phyloP scores from a whole-genome alignment of 2,329 filamentous ascomycete genomes.

The Fusarium chlamydosporum region DNA sequence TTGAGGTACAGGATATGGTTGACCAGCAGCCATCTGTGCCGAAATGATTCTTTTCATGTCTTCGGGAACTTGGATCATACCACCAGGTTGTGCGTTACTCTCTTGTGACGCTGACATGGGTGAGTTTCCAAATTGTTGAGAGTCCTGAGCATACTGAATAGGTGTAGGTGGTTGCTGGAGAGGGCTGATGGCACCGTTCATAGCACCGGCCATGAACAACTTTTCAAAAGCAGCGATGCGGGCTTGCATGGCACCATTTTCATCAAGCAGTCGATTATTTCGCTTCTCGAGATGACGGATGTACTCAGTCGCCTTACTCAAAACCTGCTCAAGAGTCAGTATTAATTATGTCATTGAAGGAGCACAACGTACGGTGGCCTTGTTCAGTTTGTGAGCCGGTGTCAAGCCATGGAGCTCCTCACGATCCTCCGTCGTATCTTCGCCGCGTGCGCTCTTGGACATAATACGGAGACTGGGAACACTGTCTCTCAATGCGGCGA shows the following conservation, averaged over 20 bases:
- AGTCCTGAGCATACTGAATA: conserved; percentile 63
- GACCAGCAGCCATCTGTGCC: conserved; percentile 68
- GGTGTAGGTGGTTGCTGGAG: conserved; percentile 68
- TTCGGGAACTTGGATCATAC: conserved; percentile 76
- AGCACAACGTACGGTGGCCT: conserved; percentile 78
- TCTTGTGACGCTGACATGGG: conserved; percentile 60
- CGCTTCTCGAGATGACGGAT: conserved; percentile 94
- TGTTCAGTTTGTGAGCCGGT: conserved; percentile 94
- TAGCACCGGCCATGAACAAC: conserved; percentile 83
- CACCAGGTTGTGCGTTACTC: conserved; percentile 61
- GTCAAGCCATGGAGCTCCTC: conserved; percentile 82
- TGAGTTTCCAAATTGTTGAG: conserved; percentile 63
- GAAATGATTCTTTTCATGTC: conserved; percentile 74
- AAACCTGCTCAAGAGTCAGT: conserved; percentile 64
- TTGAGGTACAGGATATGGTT: conserved; percentile 66
- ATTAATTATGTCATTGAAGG: neutral
- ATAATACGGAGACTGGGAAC: conserved; percentile 91
- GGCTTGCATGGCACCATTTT: conserved; percentile 83
- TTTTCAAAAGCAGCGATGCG: conserved; percentile 83
- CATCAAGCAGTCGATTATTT: conserved; percentile 84
- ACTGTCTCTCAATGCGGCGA: conserved; percentile 89
- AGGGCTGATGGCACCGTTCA: conserved; percentile 70
- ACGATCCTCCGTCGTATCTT: conserved; percentile 79
- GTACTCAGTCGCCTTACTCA: conserved; percentile 96
- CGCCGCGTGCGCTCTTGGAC: conserved; percentile 77